phyloP scores from a whole-genome alignment of 768 basidiomycete genomes.

The Suillus subaureus region DNA sequence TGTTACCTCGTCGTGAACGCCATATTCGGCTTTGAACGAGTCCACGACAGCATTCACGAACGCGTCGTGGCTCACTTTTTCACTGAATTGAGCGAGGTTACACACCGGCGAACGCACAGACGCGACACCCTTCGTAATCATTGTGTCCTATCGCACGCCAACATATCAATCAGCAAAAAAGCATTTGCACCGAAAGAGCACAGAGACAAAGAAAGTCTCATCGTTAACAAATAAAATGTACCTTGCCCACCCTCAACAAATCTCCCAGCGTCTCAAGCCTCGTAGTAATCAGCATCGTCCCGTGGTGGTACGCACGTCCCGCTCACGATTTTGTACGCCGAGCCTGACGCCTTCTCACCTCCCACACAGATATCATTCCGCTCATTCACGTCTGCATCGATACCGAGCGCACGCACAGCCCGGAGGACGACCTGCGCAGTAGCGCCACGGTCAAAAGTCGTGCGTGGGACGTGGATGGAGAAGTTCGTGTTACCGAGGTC shows the following conservation, averaged over 20 bases:
- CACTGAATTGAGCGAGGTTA: constrained; percentile 65
- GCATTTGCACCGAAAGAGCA: not conserved
- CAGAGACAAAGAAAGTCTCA: not conserved
- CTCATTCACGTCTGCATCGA: constrained; percentile 82
- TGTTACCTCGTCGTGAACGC: constrained; percentile 36
- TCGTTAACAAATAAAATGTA: constrained; percentile 31
- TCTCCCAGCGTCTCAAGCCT: constrained; percentile 70
- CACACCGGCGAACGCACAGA: constrained; percentile 93
- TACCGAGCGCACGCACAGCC: constrained; percentile 75
- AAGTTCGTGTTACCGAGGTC: constrained; percentile 98
- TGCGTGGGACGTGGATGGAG: constrained; percentile 86
- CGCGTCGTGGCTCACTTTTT: constrained; percentile 58
- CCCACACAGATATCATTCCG: constrained; percentile 91
- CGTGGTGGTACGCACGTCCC: constrained; percentile 95
- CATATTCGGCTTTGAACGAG: constrained; percentile 68
- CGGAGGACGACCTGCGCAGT: constrained; percentile 79
- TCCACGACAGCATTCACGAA: constrained; percentile 71
- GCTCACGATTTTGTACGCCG: constrained; percentile 94
- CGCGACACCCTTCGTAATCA: constrained; percentile 83
- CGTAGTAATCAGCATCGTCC: constrained; percentile 96
- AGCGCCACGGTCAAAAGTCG: constrained; percentile 73
- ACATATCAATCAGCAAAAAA: not conserved
- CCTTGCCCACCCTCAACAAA: constrained; percentile 68
- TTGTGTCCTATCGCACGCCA: constrained; percentile 57
- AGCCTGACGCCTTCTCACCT: constrained; percentile 91